A percentile compares a stretch with the other conserved stretches of the same genome.
These are phyloP conservation scores for Lactarius hatsudake DNA, from an alignment of 768 basidiomycete species.

Conservation along the genomic window DNA sequence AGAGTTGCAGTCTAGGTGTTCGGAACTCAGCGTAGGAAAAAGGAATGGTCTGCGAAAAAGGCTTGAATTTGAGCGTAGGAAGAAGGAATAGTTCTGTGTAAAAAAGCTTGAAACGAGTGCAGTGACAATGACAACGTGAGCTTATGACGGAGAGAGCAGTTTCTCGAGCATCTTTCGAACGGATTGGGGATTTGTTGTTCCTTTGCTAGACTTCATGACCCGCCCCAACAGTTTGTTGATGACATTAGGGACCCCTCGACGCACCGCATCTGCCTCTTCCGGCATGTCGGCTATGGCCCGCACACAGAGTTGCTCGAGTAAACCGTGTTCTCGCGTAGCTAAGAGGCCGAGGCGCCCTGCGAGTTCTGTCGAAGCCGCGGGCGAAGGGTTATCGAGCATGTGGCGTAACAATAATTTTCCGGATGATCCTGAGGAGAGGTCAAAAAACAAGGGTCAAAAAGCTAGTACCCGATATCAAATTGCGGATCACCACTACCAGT, in stretches of 20 bases:
- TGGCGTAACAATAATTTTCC: constrained; percentile 75
- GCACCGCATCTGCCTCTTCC: constrained; percentile 60
- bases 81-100: background rate
- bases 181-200: constrained; percentile 70
- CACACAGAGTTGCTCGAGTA: constrained; percentile 55
- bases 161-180: constrained; percentile 51
- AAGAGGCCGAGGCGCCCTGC: constrained; percentile 50
- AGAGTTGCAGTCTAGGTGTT: constrained; percentile 43
- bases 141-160: constrained; percentile 35
- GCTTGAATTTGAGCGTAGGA: background rate
- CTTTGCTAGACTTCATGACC: constrained; percentile 80
- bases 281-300: constrained; percentile 67
- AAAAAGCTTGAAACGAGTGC: constrained; percentile 2
- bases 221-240: constrained; percentile 78
- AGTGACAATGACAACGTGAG: background rate
- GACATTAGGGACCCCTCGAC: constrained; percentile 70
- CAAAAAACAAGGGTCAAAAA: constrained; percentile 25
- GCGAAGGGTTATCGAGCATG: constrained; percentile 49
- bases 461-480: constrained; percentile 1
- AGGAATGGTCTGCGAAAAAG: background rate
- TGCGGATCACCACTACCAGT: constrained; percentile 50
- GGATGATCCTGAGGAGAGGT: constrained; percentile 55
- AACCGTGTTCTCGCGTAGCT: constrained; percentile 37
- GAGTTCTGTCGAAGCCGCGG: constrained; percentile 42
- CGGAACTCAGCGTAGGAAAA: constrained; percentile 29